Evolutionary conservation across 2,329 filamentous ascomycete species (phyloP).

Genomic region (Colletotrichum sp.): DNA sequence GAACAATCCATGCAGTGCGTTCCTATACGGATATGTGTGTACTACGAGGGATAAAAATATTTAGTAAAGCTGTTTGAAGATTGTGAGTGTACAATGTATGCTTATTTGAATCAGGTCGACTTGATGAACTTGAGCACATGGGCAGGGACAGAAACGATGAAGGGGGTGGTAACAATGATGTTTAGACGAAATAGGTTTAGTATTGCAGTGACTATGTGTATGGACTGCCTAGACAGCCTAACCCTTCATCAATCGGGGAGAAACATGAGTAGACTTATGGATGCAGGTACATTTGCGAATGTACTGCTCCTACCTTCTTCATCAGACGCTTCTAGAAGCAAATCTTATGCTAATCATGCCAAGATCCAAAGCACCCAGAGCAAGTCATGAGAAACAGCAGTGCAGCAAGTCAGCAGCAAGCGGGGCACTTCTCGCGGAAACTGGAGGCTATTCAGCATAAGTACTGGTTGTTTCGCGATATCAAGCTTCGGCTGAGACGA

Average conservation of each 20-base stretch:
- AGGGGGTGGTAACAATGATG: neutral
- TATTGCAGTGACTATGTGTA: neutral
- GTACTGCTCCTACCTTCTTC: neutral
- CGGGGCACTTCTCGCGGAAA: neutral
- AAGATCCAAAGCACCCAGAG: neutral
- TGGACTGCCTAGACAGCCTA: neutral
- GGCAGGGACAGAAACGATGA: neutral
- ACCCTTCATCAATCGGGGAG: neutral
- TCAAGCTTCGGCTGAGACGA: slow-evolving; percentile 6
- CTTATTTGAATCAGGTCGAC: neutral
- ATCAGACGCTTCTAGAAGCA: neutral
- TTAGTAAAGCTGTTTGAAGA: neutral
- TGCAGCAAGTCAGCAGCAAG: neutral
- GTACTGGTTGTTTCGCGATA: neutral
- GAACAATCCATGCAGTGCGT: neutral
- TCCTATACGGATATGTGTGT: neutral
- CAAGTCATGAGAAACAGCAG: neutral
- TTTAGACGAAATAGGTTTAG: neutral
- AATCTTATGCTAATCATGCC: neutral
- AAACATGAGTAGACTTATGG: neutral
- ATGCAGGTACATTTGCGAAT: neutral
- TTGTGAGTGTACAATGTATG: neutral
- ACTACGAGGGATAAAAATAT: neutral
- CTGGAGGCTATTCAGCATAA: neutral
- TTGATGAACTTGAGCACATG: neutral